Evolutionary conservation across 768 basidiomycete species (phyloP), one percentile per base, ranked within the genome.

Genomic region (Boletellus ananas): DNA sequence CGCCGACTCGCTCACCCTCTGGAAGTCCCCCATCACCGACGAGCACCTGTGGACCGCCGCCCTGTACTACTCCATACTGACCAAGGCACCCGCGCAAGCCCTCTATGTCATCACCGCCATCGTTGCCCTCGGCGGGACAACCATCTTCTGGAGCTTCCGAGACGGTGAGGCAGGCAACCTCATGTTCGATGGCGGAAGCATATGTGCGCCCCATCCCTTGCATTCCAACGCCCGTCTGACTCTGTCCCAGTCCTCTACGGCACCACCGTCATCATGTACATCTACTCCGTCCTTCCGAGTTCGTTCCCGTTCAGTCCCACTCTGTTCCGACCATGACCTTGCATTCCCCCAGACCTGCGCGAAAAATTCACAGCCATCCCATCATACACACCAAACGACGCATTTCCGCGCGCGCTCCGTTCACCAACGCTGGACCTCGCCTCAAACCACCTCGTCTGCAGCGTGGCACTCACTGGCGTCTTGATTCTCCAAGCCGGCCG

Each of bases 151-250:
- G 83, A 91, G 87, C 66, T 72, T 91, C 54, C 74, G 80, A 31
- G 88, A 92, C 54, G 80, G 86, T 8, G 71, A 80, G 55, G 90
- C 90, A 3, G 87, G 83, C 29, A 92, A 93, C 67, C 74, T 93
- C 63, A 91, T 93, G 89, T 93, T 93, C 58, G 90, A 93, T 60
- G 90, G 90, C 21, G 90, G 86, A 44, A 91, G 89, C 66, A 84
- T 91, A 58, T 87, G 90, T 92, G 54, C 63, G 88, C 73, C 4
- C 36, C n/a, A 18, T 16, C 1, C 17, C 17, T 11, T 21, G 13
- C 10, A 12, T 38, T 31, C 23, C 9, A n/a, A 9, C 25, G 14
- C 31, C 33, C 34, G 10, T 44, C 47, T 57, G 17, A 59, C n/a
- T 0, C 12, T 43, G 38, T 31, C 34, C 40, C 66, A 93, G 90